Evolutionary conservation across 306 rosid species (phyloP).

Genomic region (Corylus americana): DNA sequence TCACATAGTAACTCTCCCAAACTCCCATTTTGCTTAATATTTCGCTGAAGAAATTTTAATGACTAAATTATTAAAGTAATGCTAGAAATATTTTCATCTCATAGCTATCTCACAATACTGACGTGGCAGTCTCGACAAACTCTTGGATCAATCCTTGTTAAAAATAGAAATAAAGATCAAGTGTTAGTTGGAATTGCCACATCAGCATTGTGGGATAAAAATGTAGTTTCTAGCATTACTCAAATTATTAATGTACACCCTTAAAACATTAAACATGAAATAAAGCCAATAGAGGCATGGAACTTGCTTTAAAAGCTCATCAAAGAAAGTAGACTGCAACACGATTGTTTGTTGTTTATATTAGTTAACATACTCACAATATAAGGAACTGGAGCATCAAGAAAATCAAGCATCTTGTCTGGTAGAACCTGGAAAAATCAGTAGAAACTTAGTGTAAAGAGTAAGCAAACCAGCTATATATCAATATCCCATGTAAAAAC

Average conservation of each 20-base stretch:
- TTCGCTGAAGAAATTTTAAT: neutral
- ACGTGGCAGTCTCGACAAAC: too few relatives aligned
- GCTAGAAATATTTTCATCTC: too few relatives aligned
- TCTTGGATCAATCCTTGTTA: too few relatives aligned
- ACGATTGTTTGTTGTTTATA: neutral
- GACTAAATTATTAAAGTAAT: neutral
- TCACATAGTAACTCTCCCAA: neutral
- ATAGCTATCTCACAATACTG: too few relatives aligned
- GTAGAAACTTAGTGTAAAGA: conserved; percentile 30
- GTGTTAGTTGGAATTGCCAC: too few relatives aligned
- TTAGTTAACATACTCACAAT: conserved; percentile 55
- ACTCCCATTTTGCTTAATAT: neutral
- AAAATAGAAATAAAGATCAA: too few relatives aligned
- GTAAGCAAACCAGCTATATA: neutral
- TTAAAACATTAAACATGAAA: neutral
- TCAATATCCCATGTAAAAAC: conserved; percentile 11
- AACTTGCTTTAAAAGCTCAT: neutral
- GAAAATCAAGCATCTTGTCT: conserved; percentile 76
- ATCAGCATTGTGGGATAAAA: too few relatives aligned
- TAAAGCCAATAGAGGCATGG: neutral
- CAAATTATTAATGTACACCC: neutral
- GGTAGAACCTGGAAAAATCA: conserved; percentile 75
- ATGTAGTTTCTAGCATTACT: too few relatives aligned
- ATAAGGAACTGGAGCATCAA: conserved; percentile 97
- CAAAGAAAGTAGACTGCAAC: neutral